These are phyloP conservation scores for Pseudofabraea citricarpa DNA, from an alignment of 2,329 filamentous ascomycete genomes.

Conservation along the genomic window DNA sequence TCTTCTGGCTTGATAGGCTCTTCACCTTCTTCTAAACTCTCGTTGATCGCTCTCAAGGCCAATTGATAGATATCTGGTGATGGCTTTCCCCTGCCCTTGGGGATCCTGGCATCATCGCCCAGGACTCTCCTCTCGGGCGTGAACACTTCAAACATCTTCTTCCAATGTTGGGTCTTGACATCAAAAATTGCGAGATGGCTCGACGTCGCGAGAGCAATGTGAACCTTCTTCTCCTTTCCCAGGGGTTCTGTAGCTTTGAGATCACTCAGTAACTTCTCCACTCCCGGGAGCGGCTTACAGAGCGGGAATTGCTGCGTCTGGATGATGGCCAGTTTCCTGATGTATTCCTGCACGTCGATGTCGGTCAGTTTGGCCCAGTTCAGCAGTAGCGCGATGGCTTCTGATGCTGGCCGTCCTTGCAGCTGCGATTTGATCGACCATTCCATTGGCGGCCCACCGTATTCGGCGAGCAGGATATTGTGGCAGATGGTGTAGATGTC, in stretches of 20 bases:
- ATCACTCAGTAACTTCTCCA: slow-evolving; percentile 59
- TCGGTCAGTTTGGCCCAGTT: slow-evolving; percentile 76
- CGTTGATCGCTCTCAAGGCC: slow-evolving; percentile 80
- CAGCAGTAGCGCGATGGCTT: slow-evolving; percentile 57
- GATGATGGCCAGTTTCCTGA: slow-evolving; percentile 50
- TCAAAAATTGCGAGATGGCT: slow-evolving; percentile 39
- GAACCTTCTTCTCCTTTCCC: slow-evolving; percentile 42
- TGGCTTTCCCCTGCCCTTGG: slow-evolving; percentile 78
- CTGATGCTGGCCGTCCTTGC: slow-evolving; percentile 24
- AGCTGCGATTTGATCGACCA: slow-evolving; percentile 92
- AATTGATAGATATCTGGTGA: slow-evolving; percentile 90
- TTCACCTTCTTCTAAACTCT: slow-evolving; percentile 57
- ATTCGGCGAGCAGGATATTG: slow-evolving; percentile 74
- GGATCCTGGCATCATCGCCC: slow-evolving; percentile 78
- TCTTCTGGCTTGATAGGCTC: slow-evolving; percentile 71
- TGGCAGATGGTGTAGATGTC: slow-evolving; percentile 81
- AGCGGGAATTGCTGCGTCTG: slow-evolving; percentile 69
- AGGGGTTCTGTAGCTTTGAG: slow-evolving; percentile 32
- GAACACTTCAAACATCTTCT: slow-evolving; percentile 59
- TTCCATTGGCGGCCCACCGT: slow-evolving; percentile 67
- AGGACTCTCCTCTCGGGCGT: slow-evolving; percentile 64
- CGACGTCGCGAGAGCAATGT: slow-evolving; percentile 83
- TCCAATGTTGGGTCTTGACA: slow-evolving; percentile 40
- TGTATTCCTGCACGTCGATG: slow-evolving; percentile 62
- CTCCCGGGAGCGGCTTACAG: slow-evolving; percentile 72